Conservation (phyloP, 176 grass and related monocot species). For the Hyparrhenia diplandra region DNA sequence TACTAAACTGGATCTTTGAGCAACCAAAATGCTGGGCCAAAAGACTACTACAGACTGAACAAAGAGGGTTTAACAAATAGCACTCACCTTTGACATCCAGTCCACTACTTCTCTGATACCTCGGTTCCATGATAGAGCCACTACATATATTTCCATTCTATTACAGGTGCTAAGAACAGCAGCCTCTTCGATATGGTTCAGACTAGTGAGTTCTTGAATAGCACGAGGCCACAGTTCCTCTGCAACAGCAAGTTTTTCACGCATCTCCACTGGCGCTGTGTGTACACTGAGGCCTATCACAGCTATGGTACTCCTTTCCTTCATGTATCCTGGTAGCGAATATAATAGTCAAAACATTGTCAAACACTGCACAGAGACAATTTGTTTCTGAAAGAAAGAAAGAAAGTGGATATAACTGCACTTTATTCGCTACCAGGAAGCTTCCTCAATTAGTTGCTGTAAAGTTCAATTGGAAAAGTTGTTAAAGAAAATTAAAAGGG, state of each 20-base stretch:
- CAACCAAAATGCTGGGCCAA: slow-evolving; percentile 13
- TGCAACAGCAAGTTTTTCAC: slow-evolving; percentile 90
- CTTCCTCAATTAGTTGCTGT: not conserved
- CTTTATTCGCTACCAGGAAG: not conserved
- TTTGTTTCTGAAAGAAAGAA: not conserved
- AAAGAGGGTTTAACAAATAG: slow-evolving; percentile 18
- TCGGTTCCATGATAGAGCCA: slow-evolving; percentile 87
- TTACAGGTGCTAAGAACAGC: slow-evolving; percentile 98
- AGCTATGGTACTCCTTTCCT: slow-evolving; percentile 91
- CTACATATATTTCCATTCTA: slow-evolving; percentile 96
- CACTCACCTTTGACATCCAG: slow-evolving; percentile 93
- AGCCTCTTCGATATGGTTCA: slow-evolving; percentile 97
- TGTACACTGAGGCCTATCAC: slow-evolving; percentile 92
- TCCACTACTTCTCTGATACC: slow-evolving; percentile 96
- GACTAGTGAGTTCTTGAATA: slow-evolving; percentile 74
- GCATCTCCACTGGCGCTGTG: slow-evolving; percentile 91
- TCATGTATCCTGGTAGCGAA: slow-evolving; percentile 84
- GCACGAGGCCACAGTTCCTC: slow-evolving; percentile 86
- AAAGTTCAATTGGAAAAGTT: not conserved
- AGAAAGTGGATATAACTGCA: not conserved
- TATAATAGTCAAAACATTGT: slow-evolving; percentile 5
- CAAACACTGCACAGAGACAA: not conserved
- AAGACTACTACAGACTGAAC: not conserved
- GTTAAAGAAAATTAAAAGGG: not conserved
- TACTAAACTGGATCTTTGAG: not conserved